Evolutionary conservation across 2,329 filamentous ascomycete genomes (phyloP), one percentile per base, ranked within the genome.

Genomic region (Fusarium sp.): DNA sequence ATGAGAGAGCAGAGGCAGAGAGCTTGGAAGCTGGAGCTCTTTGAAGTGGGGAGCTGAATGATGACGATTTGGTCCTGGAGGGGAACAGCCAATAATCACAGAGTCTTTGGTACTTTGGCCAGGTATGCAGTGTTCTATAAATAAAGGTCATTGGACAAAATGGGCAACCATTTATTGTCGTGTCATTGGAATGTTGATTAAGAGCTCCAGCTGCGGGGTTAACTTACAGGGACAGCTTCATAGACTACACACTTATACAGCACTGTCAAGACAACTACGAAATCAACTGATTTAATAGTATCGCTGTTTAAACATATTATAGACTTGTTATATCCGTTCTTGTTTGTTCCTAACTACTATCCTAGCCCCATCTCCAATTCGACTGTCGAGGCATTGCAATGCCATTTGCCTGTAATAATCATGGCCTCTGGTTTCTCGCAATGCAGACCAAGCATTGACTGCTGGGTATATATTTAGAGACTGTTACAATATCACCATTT

Each of bases 81-180:
- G 43, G 55, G 62, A 66, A 30, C 55, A 66, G 48, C 63, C 63
- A 66, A 66, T 62, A 66, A 62, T 46, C 47, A 54, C 34, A 5
- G 43, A 66, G 55, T 23, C 30, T 16, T 48, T 20, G 49, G 32
- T 40, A 51, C 34, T 51, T 51, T 51, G 32, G 32, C 20, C 30
- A 34, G 51, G 20, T 62, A 46, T 61, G 41, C 51, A 46, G 20
- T 59, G 46, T 40, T 43, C 59, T 42, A 48, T 60, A 25, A 60
- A 60, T 34, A 49, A 5, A 2, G 1, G 10, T 47, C 25, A 66
- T 54, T 61, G 50, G 45, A 49, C 41, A 68, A 60, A 41, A 60
- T 27, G 23, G 41, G 16, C 30, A 60, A 55, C 37, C 42, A 49
- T 65, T 16, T 20, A 18, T n/a, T 43, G 13, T 37, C 37, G 43